Conservation (phyloP, 1,284 basidiomycete species). For the Phellopilus nigrolimitatus region DNA sequence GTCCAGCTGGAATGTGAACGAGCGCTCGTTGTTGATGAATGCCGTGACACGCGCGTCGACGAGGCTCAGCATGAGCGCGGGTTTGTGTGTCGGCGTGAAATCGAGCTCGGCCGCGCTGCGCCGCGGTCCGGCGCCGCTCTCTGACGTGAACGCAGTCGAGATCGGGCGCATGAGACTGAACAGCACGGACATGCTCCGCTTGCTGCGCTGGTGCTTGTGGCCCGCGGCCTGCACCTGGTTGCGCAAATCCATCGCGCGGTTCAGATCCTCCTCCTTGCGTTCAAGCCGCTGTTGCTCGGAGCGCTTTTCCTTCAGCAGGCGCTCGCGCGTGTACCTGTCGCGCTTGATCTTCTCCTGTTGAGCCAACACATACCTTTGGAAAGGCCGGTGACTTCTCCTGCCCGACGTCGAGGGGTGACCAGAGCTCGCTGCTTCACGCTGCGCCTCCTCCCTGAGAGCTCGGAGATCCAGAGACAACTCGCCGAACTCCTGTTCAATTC, state of each 20-base stretch:
- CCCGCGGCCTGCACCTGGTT: conserved; percentile 40
- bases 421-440: conserved; percentile 49
- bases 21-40: conserved; percentile 73
- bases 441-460: conserved; percentile 65
- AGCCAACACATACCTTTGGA: conserved; percentile 52
- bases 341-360: conserved; percentile 78
- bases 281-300: conserved; percentile 67
- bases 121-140: conserved; percentile 45
- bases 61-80: conserved; percentile 66
- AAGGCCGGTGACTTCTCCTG: conserved; percentile 54
- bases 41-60: conserved; percentile 63
- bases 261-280: conserved; percentile 66
- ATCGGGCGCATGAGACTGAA: conserved; percentile 82
- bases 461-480: conserved; percentile 60
- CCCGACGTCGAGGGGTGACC: conserved; percentile 35
- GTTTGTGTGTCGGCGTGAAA: conserved; percentile 63
- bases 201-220: conserved; percentile 71
- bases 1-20: conserved; percentile 74
- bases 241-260: conserved; percentile 57
- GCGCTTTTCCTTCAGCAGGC: conserved; percentile 66
- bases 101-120: conserved; percentile 69
- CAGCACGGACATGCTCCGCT: conserved; percentile 80
- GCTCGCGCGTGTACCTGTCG: conserved; percentile 60
- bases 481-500: conserved; percentile 62
- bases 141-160: conserved; percentile 73